Evolutionary conservation across 2,329 filamentous ascomycete genomes (phyloP), one percentile per base, ranked within the genome.

Genomic region (Botryotinia convoluta): DNA sequence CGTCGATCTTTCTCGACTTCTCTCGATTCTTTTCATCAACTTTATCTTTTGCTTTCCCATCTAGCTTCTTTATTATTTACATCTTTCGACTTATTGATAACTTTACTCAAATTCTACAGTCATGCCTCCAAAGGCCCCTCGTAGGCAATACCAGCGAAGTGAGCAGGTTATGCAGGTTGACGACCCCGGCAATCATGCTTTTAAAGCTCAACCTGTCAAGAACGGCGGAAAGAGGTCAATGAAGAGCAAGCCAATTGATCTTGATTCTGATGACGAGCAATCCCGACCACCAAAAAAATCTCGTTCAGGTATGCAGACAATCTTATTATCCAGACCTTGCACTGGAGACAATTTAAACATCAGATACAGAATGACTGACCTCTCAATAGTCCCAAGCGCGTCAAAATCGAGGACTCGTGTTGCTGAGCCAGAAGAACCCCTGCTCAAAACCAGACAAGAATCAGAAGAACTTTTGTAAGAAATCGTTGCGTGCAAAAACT

Each of bases 311-410:
- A 57, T 42, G 48, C 44, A 20, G 2, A 18, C 16, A 16, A 12
- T 65, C 42, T 7, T 10, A 18, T 26, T 35, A 6, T 18, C 20
- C 12, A 37, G 2, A 37, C 5, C 35, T 37, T 37, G 4, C 35
- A 37, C 35, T 3, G 14, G 4, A 32, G n/a, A 22, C n/a, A 0
- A 35, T 26, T 1, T 9, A 26, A 16, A 22, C 1, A 14, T 1
- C 1, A 35, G 10, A 6, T 10, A n/a, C 35, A 26, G 12, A 12
- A 37, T 37, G 10, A n/a, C 35, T 37, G 14, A 67, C 26, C 4
- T 20, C 39, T 29, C 0, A 4, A 39, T 54, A 67, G 64, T n/a
- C 12, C 45, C 64, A 2, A 8, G 8, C 4, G n/a, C 14, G 20
- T 39, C 67, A 18, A 32, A 10, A 6, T 20, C 26, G 2, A 59